Percentiles rank a stretch among this genome's conserved stretches.
These are phyloP conservation scores for Exophiala lecanii-corni DNA, from an alignment of 2,329 filamentous ascomycete species.

Conservation along the genomic window DNA sequence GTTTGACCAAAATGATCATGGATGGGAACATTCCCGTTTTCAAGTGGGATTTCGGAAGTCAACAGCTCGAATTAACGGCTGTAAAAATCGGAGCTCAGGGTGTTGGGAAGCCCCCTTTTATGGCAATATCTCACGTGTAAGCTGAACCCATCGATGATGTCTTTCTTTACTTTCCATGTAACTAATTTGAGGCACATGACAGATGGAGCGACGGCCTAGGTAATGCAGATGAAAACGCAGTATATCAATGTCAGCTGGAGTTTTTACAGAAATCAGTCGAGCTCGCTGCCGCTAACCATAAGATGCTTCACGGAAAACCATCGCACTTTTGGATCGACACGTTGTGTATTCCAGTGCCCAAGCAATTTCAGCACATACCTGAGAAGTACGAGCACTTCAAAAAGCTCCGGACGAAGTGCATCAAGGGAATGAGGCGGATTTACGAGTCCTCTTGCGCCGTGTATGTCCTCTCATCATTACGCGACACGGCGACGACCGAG, in stretches of 20 bases:
- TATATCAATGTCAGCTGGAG: neutral
- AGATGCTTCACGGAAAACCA: neutral
- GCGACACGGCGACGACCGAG: neutral
- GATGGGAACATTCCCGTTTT: neutral
- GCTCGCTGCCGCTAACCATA: neutral
- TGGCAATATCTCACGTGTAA: neutral
- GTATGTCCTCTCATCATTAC: neutral
- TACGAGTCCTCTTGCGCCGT: neutral
- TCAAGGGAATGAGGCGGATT: neutral
- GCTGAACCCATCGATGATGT: neutral
- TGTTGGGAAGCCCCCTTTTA: neutral
- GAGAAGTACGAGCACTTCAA: too few relatives aligned
- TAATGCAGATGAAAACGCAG: neutral
- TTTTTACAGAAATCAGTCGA: neutral
- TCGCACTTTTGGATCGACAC: neutral
- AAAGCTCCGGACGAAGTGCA: neutral
- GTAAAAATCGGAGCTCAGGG: neutral
- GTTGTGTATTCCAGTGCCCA: neutral
- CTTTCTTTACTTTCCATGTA: too few relatives aligned
- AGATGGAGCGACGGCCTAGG: neutral
- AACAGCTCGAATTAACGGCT: neutral
- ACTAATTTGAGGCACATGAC: neutral
- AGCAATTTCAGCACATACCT: neutral
- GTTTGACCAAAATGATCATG: neutral
- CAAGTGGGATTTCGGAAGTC: neutral